Evolutionary conservation across 441 rosid species (phyloP).

Genomic region (Erodium moschatum): DNA sequence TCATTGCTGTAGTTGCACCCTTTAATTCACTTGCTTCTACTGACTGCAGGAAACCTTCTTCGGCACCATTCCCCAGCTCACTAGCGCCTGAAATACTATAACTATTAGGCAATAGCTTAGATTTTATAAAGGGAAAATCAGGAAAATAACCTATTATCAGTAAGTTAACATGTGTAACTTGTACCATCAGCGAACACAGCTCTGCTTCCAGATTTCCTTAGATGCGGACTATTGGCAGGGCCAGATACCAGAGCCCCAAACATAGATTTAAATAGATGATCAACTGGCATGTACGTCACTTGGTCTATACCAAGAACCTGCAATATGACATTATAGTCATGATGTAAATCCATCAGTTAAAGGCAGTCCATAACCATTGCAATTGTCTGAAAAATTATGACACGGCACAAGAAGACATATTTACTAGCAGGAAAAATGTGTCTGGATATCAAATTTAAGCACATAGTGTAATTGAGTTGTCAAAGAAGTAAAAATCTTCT

Average conservation of each 20-base stretch:
- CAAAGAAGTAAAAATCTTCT: too few relatives aligned
- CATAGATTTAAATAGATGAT: constrained; percentile 38
- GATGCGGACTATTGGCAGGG: constrained; percentile 58
- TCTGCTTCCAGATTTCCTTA: constrained; percentile 83
- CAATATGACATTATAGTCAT: neutral
- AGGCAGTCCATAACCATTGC: neutral
- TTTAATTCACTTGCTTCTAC: constrained; percentile 40
- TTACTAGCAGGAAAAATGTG: neutral
- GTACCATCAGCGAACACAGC: constrained; percentile 46
- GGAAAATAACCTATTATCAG: too few relatives aligned
- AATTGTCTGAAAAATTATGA: neutral
- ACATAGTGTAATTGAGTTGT: neutral
- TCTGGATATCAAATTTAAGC: neutral
- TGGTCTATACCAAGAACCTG: constrained; percentile 15
- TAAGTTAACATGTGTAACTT: neutral
- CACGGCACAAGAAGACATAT: neutral
- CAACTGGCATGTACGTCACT: constrained; percentile 1
- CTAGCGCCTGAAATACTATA: constrained; percentile 28
- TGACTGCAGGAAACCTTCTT: constrained; percentile 41
- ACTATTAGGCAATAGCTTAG: constrained; percentile 12
- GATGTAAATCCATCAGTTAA: neutral
- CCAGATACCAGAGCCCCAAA: constrained; percentile 53
- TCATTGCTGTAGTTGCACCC: constrained; percentile 35
- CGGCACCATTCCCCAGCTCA: constrained; percentile 47
- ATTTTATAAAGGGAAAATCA: constrained; percentile 10